These are phyloP conservation scores for Kodamaea anthophila DNA, from an alignment of 1,139 yeast species.

Conservation along the genomic window DNA sequence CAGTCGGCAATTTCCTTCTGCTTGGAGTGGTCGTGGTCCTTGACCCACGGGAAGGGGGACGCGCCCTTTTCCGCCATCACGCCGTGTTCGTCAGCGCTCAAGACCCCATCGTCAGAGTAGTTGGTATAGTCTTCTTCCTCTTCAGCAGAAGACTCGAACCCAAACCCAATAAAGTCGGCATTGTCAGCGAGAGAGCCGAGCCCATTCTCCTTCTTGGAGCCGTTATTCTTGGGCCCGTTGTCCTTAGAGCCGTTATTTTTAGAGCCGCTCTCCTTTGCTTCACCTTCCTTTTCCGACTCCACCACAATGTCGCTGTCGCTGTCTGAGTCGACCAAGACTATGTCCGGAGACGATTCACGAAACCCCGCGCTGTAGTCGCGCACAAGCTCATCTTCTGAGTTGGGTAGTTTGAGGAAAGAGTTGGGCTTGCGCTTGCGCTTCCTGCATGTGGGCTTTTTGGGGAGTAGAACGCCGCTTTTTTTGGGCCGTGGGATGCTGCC, in stretches of 20 bases:
- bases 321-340: constrained; percentile 23
- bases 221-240: constrained; percentile 17
- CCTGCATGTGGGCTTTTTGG: constrained; percentile 7
- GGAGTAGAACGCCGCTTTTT: not conserved
- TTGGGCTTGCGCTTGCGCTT: constrained; percentile 14
- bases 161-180: constrained; percentile 58
- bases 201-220: not conserved
- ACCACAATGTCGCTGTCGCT: constrained; percentile 24
- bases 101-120: constrained; percentile 31
- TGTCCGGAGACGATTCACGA: constrained; percentile 13
- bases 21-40: constrained; percentile 65
- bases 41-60: constrained; percentile 71
- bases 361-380: constrained; percentile 16
- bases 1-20: constrained; percentile 79
- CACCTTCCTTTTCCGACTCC: constrained; percentile 27
- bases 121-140: constrained; percentile 21
- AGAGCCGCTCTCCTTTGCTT: not conserved
- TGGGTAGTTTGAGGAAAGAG: constrained; percentile 17
- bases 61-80: constrained; percentile 10
- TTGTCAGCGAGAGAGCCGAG: constrained; percentile 39
- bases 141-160: constrained; percentile 41
- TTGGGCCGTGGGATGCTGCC: not conserved
- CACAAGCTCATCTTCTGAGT: constrained; percentile 18
- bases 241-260: constrained; percentile 3
- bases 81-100: constrained; percentile 34